A percentile compares a stretch with the other conserved stretches of the same genome.
These are phyloP conservation scores for Apiospora phragmitis DNA, from an alignment of 2,329 filamentous ascomycete species.

Conservation along the genomic window DNA sequence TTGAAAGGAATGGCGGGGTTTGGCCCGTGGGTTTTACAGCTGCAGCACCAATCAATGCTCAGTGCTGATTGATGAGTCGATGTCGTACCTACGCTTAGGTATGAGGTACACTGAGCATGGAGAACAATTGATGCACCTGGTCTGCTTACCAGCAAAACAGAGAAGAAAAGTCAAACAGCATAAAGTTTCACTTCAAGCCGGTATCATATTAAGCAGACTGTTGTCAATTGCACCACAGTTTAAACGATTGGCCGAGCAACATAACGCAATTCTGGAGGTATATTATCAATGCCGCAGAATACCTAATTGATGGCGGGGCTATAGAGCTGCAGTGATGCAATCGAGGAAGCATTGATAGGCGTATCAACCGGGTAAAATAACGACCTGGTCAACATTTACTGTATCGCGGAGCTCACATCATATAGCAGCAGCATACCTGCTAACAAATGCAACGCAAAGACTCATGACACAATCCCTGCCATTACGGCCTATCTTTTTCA, in stretches of 20 bases:
- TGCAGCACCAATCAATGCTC: no score
- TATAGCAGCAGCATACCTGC: neutral
- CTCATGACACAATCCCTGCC: constrained; percentile 1
- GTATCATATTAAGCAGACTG: neutral
- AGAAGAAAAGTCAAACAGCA: neutral
- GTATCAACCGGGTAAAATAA: neutral
- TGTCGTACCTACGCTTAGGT: neutral
- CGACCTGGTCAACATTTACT: neutral
- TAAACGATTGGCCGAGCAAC: neutral
- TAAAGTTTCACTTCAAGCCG: no score
- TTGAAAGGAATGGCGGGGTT: neutral
- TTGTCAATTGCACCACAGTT: neutral
- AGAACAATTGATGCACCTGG: neutral
- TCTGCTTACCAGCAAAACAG: neutral
- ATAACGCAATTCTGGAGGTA: neutral
- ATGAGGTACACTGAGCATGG: neutral
- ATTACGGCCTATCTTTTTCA: neutral
- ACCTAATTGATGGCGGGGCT: constrained; percentile 2
- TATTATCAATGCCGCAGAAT: neutral
- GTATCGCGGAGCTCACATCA: neutral
- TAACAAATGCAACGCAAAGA: neutral
- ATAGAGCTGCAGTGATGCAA: neutral
- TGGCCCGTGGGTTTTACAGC: neutral
- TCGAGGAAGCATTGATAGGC: neutral
- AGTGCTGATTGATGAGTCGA: neutral